phyloP scores from a whole-genome alignment of 768 basidiomycete genomes.

The Hirschioporus abietinus region DNA sequence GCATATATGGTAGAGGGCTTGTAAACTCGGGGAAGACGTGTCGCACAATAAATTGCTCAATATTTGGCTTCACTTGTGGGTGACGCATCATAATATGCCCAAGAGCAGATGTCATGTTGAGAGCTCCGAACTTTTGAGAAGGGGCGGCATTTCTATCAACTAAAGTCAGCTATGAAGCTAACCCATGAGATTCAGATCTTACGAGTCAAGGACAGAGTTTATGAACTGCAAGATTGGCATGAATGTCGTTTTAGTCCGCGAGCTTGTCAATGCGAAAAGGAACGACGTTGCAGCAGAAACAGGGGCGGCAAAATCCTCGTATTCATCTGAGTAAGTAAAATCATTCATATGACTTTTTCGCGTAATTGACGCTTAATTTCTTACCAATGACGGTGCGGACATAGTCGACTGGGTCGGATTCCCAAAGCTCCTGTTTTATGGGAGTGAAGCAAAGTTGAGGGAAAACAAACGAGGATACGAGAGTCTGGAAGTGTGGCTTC shows the following conservation, averaged over 20 bases:
- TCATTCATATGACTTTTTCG: constrained; percentile 6
- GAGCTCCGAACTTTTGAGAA: constrained; percentile 74
- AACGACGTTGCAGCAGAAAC: constrained; percentile 77
- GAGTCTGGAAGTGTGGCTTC: constrained; percentile 76
- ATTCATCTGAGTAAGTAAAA: constrained; percentile 57
- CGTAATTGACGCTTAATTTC: constrained; percentile 13
- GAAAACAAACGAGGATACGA: constrained; percentile 81
- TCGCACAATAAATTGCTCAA: constrained; percentile 73
- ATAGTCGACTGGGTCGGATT: constrained; percentile 79
- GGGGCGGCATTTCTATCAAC: constrained; percentile 41
- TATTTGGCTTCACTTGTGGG: constrained; percentile 67
- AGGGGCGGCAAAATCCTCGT: constrained; percentile 72
- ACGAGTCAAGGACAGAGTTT: constrained; percentile 67
- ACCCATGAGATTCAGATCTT: constrained; percentile 21
- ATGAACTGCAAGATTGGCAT: constrained; percentile 75
- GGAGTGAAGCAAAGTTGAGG: constrained; percentile 80
- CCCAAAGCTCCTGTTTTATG: constrained; percentile 64
- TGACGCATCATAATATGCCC: constrained; percentile 80
- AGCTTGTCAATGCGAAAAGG: constrained; percentile 70
- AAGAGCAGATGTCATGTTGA: constrained; percentile 76
- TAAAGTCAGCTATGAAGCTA: constrained; percentile 2
- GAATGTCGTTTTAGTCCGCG: constrained; percentile 78
- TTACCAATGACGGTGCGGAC: constrained; percentile 69
- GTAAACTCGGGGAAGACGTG: constrained; percentile 73
- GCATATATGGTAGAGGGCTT: constrained; percentile 63